phyloP scores from a whole-genome alignment of 495 filamentous ascomycete genomes.

The Penicillium ucsense region DNA sequence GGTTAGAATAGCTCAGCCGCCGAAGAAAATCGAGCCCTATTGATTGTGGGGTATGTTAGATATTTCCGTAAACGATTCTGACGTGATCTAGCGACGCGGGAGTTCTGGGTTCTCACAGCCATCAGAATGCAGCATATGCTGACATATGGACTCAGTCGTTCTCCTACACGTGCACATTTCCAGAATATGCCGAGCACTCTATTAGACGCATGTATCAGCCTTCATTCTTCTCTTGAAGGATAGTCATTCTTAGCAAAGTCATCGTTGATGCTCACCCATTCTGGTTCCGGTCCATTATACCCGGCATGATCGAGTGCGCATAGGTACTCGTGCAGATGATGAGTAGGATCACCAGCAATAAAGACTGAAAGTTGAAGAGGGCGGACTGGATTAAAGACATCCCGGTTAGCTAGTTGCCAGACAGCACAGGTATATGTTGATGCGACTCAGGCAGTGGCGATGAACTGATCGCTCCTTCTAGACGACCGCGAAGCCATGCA shows the following conservation, averaged over 20 bases:
- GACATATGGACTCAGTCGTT: slow-evolving; percentile 90
- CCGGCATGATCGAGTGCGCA: slow-evolving; percentile 80
- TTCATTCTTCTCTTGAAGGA: not conserved
- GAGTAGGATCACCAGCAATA: slow-evolving; percentile 86
- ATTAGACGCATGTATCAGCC: slow-evolving; percentile 4
- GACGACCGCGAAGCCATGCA: too few relatives aligned
- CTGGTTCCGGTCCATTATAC: slow-evolving; percentile 88
- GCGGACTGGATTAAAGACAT: slow-evolving; percentile 53
- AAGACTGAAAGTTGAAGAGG: slow-evolving; percentile 95
- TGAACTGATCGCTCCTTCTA: too few relatives aligned
- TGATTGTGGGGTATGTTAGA: too few relatives aligned
- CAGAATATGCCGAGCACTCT: slow-evolving; percentile 87
- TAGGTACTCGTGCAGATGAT: slow-evolving; percentile 93
- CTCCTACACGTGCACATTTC: slow-evolving; percentile 91
- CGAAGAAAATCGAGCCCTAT: slow-evolving; percentile 32
- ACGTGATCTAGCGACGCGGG: not conserved
- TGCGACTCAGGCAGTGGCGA: too few relatives aligned
- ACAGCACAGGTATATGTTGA: too few relatives aligned
- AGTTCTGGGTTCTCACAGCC: slow-evolving; percentile 57
- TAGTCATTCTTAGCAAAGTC: too few relatives aligned
- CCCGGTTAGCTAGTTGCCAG: slow-evolving; percentile 2
- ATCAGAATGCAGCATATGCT: slow-evolving; percentile 89
- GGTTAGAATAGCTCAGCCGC: slow-evolving; percentile 13
- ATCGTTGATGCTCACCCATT: slow-evolving; percentile 47
- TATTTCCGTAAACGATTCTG: too few relatives aligned